These are phyloP conservation scores for Mucor irregularis DNA, from an alignment of 371 early-diverging fungal species.

Conservation along the genomic window DNA sequence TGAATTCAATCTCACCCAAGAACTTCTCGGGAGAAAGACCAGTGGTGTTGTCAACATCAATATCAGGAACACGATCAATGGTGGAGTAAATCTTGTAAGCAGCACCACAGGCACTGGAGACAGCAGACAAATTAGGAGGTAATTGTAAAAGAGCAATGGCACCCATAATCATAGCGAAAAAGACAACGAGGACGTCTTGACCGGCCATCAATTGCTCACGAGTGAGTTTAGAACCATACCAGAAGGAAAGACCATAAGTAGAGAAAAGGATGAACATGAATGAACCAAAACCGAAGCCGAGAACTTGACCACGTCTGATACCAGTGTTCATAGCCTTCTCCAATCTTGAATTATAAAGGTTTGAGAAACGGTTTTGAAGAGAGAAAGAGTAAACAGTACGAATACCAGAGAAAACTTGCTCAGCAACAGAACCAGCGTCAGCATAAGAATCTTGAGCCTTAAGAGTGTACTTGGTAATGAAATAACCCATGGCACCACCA, in stretches of 20 bases:
- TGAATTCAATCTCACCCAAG: constrained; percentile 70
- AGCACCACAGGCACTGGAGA: constrained; percentile 67
- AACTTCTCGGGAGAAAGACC: constrained; percentile 57
- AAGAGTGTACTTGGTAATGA: constrained; percentile 54
- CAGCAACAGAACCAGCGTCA: constrained; percentile 47
- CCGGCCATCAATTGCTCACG: constrained; percentile 46
- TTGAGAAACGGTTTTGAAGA: constrained; percentile 70
- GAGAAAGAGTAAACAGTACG: constrained; percentile 89
- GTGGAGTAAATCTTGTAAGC: constrained; percentile 73
- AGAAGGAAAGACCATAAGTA: constrained; percentile 79
- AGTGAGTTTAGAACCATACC: constrained; percentile 71
- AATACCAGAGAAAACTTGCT: constrained; percentile 79
- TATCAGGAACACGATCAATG: constrained; percentile 74
- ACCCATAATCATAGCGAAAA: constrained; percentile 71
- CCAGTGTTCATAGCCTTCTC: constrained; percentile 58
- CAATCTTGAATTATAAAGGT: constrained; percentile 59
- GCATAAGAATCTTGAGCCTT: constrained; percentile 44
- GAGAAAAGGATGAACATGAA: constrained; percentile 67
- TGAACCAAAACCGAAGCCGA: constrained; percentile 60
- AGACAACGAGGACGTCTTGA: constrained; percentile 62
- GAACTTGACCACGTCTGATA: constrained; percentile 47
- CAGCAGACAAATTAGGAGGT: constrained; percentile 68
- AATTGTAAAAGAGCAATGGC: constrained; percentile 43
- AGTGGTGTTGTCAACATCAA: constrained; percentile 55
- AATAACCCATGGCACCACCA: constrained; percentile 69